These are phyloP conservation scores for Aureobasidium vineae DNA, from an alignment of 2,329 filamentous ascomycete genomes.

Conservation along the genomic window DNA sequence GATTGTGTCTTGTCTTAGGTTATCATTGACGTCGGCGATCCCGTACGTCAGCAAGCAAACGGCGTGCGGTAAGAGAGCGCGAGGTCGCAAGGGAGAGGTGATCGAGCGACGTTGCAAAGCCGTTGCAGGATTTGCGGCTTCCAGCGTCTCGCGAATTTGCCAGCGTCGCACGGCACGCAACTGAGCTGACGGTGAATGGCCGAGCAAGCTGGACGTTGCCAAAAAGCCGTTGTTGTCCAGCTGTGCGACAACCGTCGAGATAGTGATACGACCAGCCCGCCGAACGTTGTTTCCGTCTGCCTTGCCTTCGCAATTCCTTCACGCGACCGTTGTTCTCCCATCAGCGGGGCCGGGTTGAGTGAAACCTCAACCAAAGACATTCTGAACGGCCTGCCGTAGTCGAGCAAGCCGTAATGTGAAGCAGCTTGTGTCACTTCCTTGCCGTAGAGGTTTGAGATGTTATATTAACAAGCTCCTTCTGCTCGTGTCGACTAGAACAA, in stretches of 20 bases:
- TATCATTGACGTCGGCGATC: conserved; percentile 25
- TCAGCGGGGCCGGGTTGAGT: conserved; percentile 22
- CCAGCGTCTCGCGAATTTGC: conserved; percentile 19
- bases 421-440: conserved; percentile 21
- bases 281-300: conserved; percentile 22
- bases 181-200: conserved; percentile 17
- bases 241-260: conserved; percentile 24
- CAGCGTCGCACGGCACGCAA: conserved; percentile 21
- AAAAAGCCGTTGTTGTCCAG: conserved; percentile 24
- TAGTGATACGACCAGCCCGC: conserved; percentile 23
- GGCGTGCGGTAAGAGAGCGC: neutral
- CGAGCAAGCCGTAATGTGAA: conserved; percentile 17
- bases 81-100: conserved; percentile 5
- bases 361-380: conserved; percentile 27
- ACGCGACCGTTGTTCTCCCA: conserved; percentile 23
- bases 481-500: neutral
- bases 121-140: conserved; percentile 22
- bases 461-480: conserved; percentile 22
- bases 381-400: conserved; percentile 16
- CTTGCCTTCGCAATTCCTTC: conserved; percentile 14
- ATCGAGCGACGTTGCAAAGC: conserved; percentile 25
- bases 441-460: conserved; percentile 21
- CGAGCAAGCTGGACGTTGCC: conserved; percentile 17
- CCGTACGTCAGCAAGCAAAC: conserved; percentile 7
- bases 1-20: conserved; percentile 23